A percentile compares a stretch with the other conserved stretches of the same genome.
Conservation (phyloP, 768 basidiomycete genomes). For the Clathrus columnatus region DNA sequence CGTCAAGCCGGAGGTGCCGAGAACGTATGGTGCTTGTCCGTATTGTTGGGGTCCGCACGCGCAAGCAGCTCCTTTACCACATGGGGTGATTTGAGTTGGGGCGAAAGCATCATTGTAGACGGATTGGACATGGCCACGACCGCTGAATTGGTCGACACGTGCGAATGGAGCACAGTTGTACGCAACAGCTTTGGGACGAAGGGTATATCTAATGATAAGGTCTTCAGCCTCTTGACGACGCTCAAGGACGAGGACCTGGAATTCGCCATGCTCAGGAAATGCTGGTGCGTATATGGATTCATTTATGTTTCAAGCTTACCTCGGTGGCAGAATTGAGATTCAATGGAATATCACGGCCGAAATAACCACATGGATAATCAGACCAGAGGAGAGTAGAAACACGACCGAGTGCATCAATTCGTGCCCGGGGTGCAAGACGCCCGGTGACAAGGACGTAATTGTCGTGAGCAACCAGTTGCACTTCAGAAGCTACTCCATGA, state of each 20-base stretch:
- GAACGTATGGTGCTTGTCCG: background rate
- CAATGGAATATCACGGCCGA: background rate
- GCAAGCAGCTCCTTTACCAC: background rate
- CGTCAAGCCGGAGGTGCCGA: background rate
- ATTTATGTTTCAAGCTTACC: background rate
- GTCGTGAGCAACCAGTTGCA: background rate
- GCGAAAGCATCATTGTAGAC: background rate
- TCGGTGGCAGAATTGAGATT: background rate
- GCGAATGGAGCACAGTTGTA: background rate
- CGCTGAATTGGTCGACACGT: background rate
- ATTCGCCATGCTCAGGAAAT: no score
- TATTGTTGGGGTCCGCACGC: background rate
- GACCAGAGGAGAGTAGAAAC: background rate
- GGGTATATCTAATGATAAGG: slow-evolving; percentile 2
- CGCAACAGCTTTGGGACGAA: background rate
- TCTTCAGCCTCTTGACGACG: background rate
- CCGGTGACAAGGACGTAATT: background rate
- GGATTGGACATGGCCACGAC: background rate
- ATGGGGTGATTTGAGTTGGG: background rate
- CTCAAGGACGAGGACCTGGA: slow-evolving; percentile 5
- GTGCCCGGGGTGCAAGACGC: background rate
- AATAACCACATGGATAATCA: background rate
- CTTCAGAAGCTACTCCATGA: background rate
- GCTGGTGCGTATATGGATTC: background rate
- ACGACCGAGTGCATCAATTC: background rate